Evolutionary conservation across 2,329 filamentous ascomycete genomes (phyloP).

Genomic region (Zymoseptoria ardabiliae): DNA sequence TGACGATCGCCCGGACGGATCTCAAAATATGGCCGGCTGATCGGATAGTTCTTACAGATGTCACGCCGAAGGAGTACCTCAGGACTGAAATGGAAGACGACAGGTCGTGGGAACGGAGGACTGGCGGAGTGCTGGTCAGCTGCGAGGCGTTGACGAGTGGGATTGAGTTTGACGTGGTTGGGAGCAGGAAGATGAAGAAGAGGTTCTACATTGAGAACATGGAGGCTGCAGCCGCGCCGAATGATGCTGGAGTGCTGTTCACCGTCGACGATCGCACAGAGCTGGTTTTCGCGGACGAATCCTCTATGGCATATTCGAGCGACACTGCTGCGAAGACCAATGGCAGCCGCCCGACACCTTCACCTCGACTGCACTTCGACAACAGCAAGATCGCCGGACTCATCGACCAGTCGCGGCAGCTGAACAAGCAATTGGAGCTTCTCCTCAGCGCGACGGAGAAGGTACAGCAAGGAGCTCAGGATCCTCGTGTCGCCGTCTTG

Average conservation of each 20-base stretch:
- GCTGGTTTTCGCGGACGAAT: conserved; percentile 8
- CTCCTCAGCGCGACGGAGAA: conserved; percentile 14
- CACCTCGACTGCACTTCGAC: conserved; percentile 7
- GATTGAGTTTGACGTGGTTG: conserved; percentile 59
- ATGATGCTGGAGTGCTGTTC: conserved; percentile 18
- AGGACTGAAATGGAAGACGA: conserved; percentile 23
- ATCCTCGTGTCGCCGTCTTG: conserved; percentile 50
- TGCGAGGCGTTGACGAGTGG: conserved; percentile 64
- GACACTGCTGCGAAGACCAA: neutral
- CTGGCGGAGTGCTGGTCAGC: conserved; percentile 5
- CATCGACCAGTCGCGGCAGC: conserved; percentile 51
- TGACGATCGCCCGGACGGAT: conserved; percentile 53
- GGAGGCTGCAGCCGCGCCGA: conserved; percentile 22
- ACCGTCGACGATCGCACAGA: conserved; percentile 16
- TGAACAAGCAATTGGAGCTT: conserved; percentile 57
- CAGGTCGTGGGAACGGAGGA: conserved; percentile 28
- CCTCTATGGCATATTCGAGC: neutral
- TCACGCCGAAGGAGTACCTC: conserved; percentile 34
- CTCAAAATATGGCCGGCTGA: conserved; percentile 48
- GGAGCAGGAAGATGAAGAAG: conserved; percentile 48
- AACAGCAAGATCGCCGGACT: conserved; percentile 59
- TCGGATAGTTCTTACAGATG: conserved; percentile 54
- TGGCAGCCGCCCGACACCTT: neutral
- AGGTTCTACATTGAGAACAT: conserved; percentile 57
- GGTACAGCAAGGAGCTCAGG: conserved; percentile 6